Evolutionary conservation across 345 rosid genomes (phyloP), one percentile per base, ranked within the genome.

Genomic region (Acer negundo): DNA sequence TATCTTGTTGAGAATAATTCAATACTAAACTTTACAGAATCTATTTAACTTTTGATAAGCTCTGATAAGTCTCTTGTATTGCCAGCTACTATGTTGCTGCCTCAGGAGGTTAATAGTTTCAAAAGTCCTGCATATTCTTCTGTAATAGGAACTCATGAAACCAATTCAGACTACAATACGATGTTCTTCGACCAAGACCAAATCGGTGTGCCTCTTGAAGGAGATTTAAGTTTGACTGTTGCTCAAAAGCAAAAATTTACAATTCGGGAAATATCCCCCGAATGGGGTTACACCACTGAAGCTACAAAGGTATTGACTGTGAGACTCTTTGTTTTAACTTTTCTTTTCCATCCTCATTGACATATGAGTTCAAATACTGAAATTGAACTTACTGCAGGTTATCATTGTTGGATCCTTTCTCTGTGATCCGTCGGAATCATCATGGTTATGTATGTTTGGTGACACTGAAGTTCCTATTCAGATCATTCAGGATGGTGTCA

Each of bases 371-470:
- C 42, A 26, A 46, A 56, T 47, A 56, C 31, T 85, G 62, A 82
- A 70, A 16, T 70, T 61, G 65, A 51, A 70, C n/a, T 44, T 79
- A 85, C 77, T 86, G 90, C 92, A 96, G 99, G 93, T 96, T 67
- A 80, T 96, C 69, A 85, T 94, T 79, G 85, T 92, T 83, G 99
- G 99, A 75, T 88, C 95, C 73, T 96, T 96, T 89, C 91, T 90
- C 38, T 96, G 93, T 77, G 87, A 88, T 84, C 90, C 98, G 53
- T 89, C 84, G 49, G 90, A 88, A 82, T 86, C 91, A 73, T 65
- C 80, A n/a, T 96, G 97, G 98, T 79, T 86, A 77, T 96, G 99
- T 84, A 91, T 96, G 98, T 92, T 96, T 86, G 99, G 97, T 65
- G 92, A 89, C 75, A 72, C 55, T 72, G 87, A 92, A 85, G 98